phyloP scores from a whole-genome alignment of 2,329 filamentous ascomycete species.

The Daldinia eschscholtzii region DNA sequence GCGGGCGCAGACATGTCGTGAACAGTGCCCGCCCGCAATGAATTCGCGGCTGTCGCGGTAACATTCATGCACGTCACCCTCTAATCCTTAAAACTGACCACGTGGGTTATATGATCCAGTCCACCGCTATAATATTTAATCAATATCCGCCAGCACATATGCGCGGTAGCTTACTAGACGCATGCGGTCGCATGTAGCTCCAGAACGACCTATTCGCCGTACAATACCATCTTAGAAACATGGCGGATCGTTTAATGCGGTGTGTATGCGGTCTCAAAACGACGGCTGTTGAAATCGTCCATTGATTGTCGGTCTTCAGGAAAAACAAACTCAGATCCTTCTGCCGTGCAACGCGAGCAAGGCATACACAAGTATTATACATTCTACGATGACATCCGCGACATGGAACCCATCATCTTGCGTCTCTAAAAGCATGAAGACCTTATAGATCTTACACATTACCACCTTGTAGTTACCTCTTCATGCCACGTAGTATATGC shows the following conservation, averaged over 20 bases:
- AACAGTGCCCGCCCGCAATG: conserved; percentile 35
- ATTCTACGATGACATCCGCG: conserved; percentile 11
- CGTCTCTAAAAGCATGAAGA: conserved; percentile 15
- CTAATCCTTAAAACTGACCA: conserved; percentile 34
- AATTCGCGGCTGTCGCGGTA: conserved; percentile 32
- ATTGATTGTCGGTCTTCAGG: conserved; percentile 16
- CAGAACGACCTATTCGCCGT: conserved; percentile 35
- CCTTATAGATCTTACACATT: conserved; percentile 14
- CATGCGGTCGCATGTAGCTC: conserved; percentile 30
- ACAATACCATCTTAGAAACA: conserved; percentile 28
- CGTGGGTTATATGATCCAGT: conserved; percentile 39
- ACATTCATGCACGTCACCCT: conserved; percentile 41
- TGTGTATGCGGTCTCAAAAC: conserved; percentile 25
- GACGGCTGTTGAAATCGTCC: conserved; percentile 9
- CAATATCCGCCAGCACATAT: conserved; percentile 15
- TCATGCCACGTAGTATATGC: conserved; percentile 38
- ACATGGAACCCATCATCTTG: conserved; percentile 17
- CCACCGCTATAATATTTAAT: conserved; percentile 10
- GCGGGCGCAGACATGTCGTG: conserved; percentile 53
- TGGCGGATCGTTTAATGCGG: conserved; percentile 23
- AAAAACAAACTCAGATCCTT: conserved; percentile 33
- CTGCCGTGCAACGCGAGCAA: conserved; percentile 33
- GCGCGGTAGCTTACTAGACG: conserved; percentile 38
- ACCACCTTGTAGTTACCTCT: conserved; percentile 7
- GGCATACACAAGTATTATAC: conserved; percentile 9